Percentiles rank a stretch among this genome's conserved stretches.
Conservation (phyloP, 1,284 basidiomycete species). For the Ustilago shanxiensis region DNA sequence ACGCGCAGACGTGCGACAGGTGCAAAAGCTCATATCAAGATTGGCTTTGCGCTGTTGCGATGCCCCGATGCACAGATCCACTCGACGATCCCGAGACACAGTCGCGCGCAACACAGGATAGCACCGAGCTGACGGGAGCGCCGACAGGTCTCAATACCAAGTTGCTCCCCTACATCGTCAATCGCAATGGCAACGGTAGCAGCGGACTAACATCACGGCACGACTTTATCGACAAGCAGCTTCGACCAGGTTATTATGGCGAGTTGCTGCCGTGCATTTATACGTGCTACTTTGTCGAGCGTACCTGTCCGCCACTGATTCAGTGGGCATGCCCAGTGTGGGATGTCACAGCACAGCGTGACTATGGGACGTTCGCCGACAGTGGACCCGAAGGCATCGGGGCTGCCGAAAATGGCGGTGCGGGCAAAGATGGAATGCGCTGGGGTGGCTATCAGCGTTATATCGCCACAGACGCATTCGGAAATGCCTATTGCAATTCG, state of each 20-base stretch:
- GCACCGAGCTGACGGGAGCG: conserved; percentile 55
- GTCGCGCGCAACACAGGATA: conserved; percentile 57
- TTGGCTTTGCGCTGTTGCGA: conserved; percentile 71
- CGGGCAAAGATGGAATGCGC: conserved; percentile 56
- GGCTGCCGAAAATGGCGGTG: conserved; percentile 61
- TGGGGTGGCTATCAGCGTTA: conserved; percentile 65
- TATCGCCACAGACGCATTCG: conserved; percentile 67
- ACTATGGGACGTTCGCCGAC: conserved; percentile 69
- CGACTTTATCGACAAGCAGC: conserved; percentile 58
- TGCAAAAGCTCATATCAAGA: conserved; percentile 70
- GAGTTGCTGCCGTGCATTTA: conserved; percentile 68
- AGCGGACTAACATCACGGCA: conserved; percentile 47
- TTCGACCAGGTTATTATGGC: conserved; percentile 61
- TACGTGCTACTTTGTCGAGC: conserved; percentile 65
- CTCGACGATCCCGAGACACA: conserved; percentile 43
- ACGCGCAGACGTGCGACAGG: conserved; percentile 69
- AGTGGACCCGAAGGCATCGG: conserved; percentile 59
- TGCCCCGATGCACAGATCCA: conserved; percentile 71
- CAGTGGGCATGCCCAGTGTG: conserved; percentile 66
- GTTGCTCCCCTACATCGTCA: conserved; percentile 66
- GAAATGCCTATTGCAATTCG: conserved; percentile 66
- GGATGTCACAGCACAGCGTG: conserved; percentile 66
- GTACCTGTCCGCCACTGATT: conserved; percentile 64
- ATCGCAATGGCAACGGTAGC: conserved; percentile 52
- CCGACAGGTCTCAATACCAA: conserved; percentile 55